Evolutionary conservation across 2,329 filamentous ascomycete species (phyloP).

Genomic region (Aspergillus cejpii): DNA sequence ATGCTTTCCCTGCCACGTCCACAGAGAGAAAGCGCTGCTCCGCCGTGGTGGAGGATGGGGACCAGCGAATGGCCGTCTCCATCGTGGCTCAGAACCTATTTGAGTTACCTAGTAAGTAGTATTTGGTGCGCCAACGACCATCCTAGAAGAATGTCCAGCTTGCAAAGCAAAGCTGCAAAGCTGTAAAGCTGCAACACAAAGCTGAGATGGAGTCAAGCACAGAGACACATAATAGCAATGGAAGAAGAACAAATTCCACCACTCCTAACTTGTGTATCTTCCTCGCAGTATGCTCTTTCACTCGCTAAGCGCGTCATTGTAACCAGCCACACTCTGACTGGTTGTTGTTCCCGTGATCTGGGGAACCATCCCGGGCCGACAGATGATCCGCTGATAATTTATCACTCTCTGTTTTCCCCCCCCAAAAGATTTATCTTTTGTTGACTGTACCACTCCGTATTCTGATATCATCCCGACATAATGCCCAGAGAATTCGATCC

Average conservation of each 20-base stretch:
- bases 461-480: too few species aligned
- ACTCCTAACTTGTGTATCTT: too few species aligned
- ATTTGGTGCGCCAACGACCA: slow-evolving; percentile 3
- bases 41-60: slow-evolving; percentile 49
- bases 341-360: slow-evolving; percentile 19
- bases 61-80: slow-evolving; percentile 56
- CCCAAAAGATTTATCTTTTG: too few species aligned
- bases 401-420: slow-evolving; percentile 5
- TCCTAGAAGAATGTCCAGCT: background rate
- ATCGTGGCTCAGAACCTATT: too few species aligned
- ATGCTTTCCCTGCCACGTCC: slow-evolving; percentile 54
- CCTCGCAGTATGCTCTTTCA: background rate
- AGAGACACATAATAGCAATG: background rate
- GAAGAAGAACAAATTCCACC: too few species aligned
- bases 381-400: slow-evolving; percentile 25
- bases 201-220: background rate
- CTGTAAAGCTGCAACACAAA: background rate
- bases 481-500: slow-evolving; percentile 14
- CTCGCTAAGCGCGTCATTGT: slow-evolving; percentile 9
- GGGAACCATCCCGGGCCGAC: slow-evolving; percentile 24
- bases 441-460: too few species aligned
- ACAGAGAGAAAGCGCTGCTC: slow-evolving; percentile 55
- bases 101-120: too few species aligned
- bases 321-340: slow-evolving; percentile 21
- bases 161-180: background rate